Base-by-base conservation (phyloP, 257 asterid genomes). In the Solanum chiquidenum region DNA sequence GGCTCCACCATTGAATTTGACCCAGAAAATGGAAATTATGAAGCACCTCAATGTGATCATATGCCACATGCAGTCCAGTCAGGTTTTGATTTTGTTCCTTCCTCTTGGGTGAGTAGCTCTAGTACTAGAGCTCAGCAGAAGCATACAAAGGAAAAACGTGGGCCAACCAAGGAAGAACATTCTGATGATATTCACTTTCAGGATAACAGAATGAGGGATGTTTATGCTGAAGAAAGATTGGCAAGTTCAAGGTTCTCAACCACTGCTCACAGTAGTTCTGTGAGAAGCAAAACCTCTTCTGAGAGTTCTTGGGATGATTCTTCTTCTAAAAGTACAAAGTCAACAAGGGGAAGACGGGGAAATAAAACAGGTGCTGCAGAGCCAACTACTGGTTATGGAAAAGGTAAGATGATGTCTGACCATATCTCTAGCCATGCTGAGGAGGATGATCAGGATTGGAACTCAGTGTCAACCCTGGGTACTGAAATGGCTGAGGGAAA, bases 401-500 rank as follows among this genome's bases (percentile, higher is more conserved):
- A 92, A 91, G 97, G 93, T 86, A 94, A 95, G 90, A 35, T 88
- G 84, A 89, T 91, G 93, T 90, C 96, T 29, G 94, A 94, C 55
- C 85, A 84, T 88, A 89, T 88, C 38, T 27, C 90, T 84, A 72
- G 83, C 83, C 94, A 91, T 69, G 69, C 90, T 31, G 95, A 93
- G 91, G 95, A 91, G 38, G 95, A 94, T 72, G 98, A 94, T 40
- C 97, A 89, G 71, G 96, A 94, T 35, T 88, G 94, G 93, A 91
- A 86, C 89, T 60, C 93, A 37, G 86, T 89, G 37, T 83, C 92
- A 64, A 89, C 85, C 87, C 34, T 86, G 86, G 92, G 92, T 4
- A 89, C 91, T 35, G 98, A 94, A 90, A 72, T 87, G 87, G 84
- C 88, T 46, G 97, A 94, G 87, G 91, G 94, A 84, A 92, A 87